Percentiles rank a stretch among this genome's conserved stretches.
Conservation (phyloP, 1,284 basidiomycete species). For the Moesziomyces globuligerus region DNA sequence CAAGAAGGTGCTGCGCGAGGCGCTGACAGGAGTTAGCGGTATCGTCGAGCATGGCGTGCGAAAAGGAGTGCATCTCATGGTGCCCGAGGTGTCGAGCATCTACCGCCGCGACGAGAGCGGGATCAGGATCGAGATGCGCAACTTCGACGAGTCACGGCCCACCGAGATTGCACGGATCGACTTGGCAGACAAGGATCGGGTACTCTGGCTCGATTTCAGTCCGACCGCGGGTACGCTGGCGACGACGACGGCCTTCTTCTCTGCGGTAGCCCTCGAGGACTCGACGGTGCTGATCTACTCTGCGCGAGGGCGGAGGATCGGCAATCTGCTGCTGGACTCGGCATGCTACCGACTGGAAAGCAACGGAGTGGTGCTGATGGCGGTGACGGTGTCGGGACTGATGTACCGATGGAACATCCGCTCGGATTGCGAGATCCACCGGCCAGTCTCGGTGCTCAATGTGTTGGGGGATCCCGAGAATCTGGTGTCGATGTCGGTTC, state of each 20-base stretch:
- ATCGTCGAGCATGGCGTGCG: constrained; percentile 41
- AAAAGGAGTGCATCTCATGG: constrained; percentile 26
- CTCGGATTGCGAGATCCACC: constrained; percentile 43
- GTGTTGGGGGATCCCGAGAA: constrained; percentile 50
- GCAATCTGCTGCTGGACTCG: constrained; percentile 51
- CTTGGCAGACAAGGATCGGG: constrained; percentile 70
- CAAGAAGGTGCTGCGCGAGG: constrained; percentile 72
- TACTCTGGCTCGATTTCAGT: constrained; percentile 88
- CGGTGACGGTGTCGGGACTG: constrained; percentile 45
- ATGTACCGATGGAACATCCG: constrained; percentile 60
- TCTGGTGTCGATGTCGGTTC: constrained; percentile 47
- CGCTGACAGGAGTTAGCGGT: constrained; percentile 20
- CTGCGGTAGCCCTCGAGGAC: constrained; percentile 71
- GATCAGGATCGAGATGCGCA: constrained; percentile 80
- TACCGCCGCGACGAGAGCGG: constrained; percentile 68
- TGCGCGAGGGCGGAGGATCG: constrained; percentile 45
- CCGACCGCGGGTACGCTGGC: constrained; percentile 76
- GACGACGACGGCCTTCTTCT: constrained; percentile 76
- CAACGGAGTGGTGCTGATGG: constrained; percentile 50
- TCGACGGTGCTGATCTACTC: constrained; percentile 57
- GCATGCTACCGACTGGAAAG: constrained; percentile 51
- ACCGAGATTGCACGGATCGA: constrained; percentile 77
- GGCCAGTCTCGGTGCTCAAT: constrained; percentile 47
- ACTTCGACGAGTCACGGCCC: constrained; percentile 74
- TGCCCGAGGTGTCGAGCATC: constrained; percentile 47